Evolutionary conservation across 768 basidiomycete genomes (phyloP).

Genomic region (Crepidotus variabilis): DNA sequence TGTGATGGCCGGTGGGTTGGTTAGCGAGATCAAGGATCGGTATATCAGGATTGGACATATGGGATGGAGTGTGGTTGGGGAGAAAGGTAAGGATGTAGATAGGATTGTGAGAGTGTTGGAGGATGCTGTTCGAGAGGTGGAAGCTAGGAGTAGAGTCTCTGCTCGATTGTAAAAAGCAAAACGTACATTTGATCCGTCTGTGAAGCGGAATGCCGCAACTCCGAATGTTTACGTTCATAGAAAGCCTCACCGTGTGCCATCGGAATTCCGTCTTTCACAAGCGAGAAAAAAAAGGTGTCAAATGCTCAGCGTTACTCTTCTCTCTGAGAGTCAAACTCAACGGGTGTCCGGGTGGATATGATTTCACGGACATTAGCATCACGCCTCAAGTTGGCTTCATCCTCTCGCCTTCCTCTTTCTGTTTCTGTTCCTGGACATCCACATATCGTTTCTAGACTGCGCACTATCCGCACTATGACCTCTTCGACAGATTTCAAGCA

Average conservation of each 20-base stretch:
- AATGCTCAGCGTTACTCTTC: not conserved
- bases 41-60: conserved; percentile 87
- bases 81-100: conserved; percentile 70
- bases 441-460: too few species aligned
- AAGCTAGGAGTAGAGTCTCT: conserved; percentile 22
- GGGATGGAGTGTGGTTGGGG: conserved; percentile 76
- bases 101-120: conserved; percentile 63
- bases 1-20: conserved; percentile 85
- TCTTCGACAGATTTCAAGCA: not conserved
- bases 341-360: too few species aligned
- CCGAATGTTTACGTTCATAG: too few species aligned
- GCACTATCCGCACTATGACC: not conserved
- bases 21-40: conserved; percentile 78
- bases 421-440: too few species aligned
- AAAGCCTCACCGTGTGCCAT: too few species aligned
- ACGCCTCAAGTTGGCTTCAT: too few species aligned
- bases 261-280: not conserved
- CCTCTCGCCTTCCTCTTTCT: too few species aligned
- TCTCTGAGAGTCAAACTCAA: too few species aligned
- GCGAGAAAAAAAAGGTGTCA: not conserved
- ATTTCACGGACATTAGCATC: too few species aligned
- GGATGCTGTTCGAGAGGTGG: conserved; percentile 46
- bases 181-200: conserved; percentile 1
- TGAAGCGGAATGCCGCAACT: not conserved
- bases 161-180: not conserved